A percentile compares a stretch with the other conserved stretches of the same genome.
phyloP scores from a whole-genome alignment of 352 stramenopile species.

The Globisporangium okanoganense region DNA sequence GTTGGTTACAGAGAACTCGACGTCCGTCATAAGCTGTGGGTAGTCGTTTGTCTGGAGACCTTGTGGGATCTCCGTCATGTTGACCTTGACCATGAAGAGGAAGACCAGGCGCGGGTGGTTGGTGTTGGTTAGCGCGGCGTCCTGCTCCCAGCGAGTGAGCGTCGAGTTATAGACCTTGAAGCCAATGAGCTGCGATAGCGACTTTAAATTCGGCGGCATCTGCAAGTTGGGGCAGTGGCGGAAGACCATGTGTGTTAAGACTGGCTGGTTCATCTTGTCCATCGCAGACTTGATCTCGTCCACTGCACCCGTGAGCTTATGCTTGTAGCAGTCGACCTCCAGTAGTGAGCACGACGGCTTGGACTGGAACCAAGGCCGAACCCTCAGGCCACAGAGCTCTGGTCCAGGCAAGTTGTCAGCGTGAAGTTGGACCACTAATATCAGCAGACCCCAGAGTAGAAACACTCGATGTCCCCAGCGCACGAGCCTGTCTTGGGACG shows the following conservation, averaged over 20 bases:
- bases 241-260: slow-evolving; percentile 10
- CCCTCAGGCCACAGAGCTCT: slow-evolving; percentile 8
- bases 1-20: slow-evolving; percentile 11
- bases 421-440: slow-evolving; percentile 5
- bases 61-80: slow-evolving; percentile 13
- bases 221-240: slow-evolving; percentile 13
- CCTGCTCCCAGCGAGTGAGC: slow-evolving; percentile 12
- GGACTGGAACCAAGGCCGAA: slow-evolving; percentile 10
- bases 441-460: slow-evolving; percentile 6
- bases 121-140: slow-evolving; percentile 15
- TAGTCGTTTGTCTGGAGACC: slow-evolving; percentile 16
- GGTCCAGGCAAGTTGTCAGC: slow-evolving; percentile 8
- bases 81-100: slow-evolving; percentile 12
- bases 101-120: slow-evolving; percentile 9
- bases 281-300: slow-evolving; percentile 12
- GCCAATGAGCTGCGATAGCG: neutral
- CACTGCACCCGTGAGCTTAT: slow-evolving; percentile 7
- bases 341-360: slow-evolving; percentile 15
- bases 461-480: slow-evolving; percentile 11
- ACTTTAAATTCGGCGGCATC: slow-evolving; percentile 12
- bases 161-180: slow-evolving; percentile 27
- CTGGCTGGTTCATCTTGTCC: slow-evolving; percentile 8
- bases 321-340: slow-evolving; percentile 13
- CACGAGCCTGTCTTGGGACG: slow-evolving; percentile 9
- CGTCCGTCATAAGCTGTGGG: slow-evolving; percentile 12